Base-by-base conservation (phyloP, 306 rosid species). In the Rubus idaeus region DNA sequence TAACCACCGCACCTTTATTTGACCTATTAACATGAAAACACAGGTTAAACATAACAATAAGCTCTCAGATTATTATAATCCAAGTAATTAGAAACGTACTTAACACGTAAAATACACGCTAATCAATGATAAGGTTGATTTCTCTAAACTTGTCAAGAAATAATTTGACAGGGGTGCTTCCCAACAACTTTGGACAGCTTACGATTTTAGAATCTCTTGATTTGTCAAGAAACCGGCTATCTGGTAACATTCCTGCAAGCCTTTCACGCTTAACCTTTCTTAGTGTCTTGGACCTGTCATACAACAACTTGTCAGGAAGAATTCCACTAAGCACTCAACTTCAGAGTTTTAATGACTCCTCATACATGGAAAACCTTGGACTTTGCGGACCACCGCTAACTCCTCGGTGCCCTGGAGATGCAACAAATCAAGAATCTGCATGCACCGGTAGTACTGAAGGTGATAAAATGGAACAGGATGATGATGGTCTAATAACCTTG, bases 341-440 rank as follows among this genome's bases (percentile, higher is more conserved):
- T n/a, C n/a, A n/a, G n/a, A n/a, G 52, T 49, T 64, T 64, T 10
- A 0, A 21, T 70, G 47, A 73, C 23, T 67, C 70, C 14, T 10
- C 49, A 13, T 82, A 57, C 46, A 1, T 37, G 41, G 84, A 76
- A 44, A 85, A 86, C 66, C 57, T 20, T 21, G 51, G 65, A 49
- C 86, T 86, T 2, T 77, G 86, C 37, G 84, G 84, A 5, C 8
- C 20, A 23, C 86, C 84, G 5, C 78, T 82, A 41, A 63, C 58
- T 53, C 73, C 1, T 10, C 20, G 5, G 2, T 82, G 84, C 57
- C 76, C 46, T 3, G 82, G 66, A 26, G 81, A 79, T 47, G 56
- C 4, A 17, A 1, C 37, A 37, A 3, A 26, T 13, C n/a, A 69
- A 44, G 75, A 1, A 21, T n/a, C 53, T 9, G 49, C 8, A 69